phyloP scores from a whole-genome alignment of 768 basidiomycete species.

The Kwoniella pini region DNA sequence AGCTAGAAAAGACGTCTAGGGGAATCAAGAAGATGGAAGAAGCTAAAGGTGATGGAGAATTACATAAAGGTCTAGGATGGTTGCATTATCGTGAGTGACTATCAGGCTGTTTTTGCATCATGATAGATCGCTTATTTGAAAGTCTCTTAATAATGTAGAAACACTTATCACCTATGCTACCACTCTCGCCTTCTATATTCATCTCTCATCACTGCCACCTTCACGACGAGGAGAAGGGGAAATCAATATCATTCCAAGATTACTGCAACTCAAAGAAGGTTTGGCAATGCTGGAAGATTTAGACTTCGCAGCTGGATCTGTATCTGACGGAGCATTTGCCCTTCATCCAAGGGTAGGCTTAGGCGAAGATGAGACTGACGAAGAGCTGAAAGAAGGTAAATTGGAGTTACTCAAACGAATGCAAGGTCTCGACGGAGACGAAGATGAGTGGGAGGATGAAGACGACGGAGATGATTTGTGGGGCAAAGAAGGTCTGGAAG shows the following conservation, averaged over 20 bases:
- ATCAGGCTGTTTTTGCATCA: not conserved
- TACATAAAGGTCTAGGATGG: conserved; percentile 51
- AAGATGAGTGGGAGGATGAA: conserved; percentile 39
- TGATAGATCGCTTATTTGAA: not conserved
- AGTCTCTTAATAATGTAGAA: conserved; percentile 60
- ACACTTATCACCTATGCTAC: conserved; percentile 85
- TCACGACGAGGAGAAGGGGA: conserved; percentile 61
- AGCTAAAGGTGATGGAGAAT: conserved; percentile 32
- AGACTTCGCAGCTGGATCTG: conserved; percentile 62
- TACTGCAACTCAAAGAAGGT: conserved; percentile 79
- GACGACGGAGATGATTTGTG: conserved; percentile 41
- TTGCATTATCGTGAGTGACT: conserved; percentile 77
- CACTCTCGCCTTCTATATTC: conserved; percentile 86
- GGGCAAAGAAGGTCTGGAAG: conserved; percentile 40
- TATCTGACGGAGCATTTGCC: conserved; percentile 41
- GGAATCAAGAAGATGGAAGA: conserved; percentile 51
- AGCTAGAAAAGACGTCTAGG: conserved; percentile 48
- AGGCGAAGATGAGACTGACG: conserved; percentile 57
- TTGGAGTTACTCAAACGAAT: conserved; percentile 23
- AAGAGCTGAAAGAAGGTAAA: conserved; percentile 40
- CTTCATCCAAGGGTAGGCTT: conserved; percentile 53
- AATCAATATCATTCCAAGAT: conserved; percentile 71
- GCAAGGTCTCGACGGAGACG: conserved; percentile 53
- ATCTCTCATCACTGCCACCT: conserved; percentile 69
- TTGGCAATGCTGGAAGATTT: conserved; percentile 79